Evolutionary conservation across 495 filamentous ascomycete genomes (phyloP).

Genomic region (Rostrohypoxylon terebratum): DNA sequence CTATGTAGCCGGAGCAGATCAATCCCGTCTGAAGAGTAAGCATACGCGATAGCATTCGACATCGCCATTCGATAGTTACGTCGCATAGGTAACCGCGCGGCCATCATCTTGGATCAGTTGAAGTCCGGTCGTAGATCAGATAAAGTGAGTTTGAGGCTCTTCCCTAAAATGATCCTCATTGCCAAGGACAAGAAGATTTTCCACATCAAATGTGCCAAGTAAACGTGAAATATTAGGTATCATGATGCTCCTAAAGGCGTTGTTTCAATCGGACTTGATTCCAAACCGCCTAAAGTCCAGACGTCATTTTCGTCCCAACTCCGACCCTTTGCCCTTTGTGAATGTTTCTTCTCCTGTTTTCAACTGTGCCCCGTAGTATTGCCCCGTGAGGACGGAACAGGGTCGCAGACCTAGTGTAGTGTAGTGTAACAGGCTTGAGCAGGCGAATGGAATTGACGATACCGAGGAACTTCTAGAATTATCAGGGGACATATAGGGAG

Average conservation of each 20-base stretch:
- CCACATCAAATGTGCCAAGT: conserved; percentile 24
- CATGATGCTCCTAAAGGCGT: conserved; percentile 3
- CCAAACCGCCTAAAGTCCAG: conserved; percentile 1
- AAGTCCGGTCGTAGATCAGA: conserved; percentile 3
- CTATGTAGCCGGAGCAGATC: conserved; percentile 16
- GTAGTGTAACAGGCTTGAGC: conserved; percentile 11
- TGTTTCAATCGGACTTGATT: conserved; percentile 26
- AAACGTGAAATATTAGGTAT: conserved; percentile 13
- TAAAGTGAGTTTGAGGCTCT: conserved; percentile 39
- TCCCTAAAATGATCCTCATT: conserved; percentile 29
- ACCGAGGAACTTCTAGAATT: conserved; percentile 38
- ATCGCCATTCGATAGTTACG: conserved; percentile 8
- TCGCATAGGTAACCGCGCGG: conserved; percentile 12
- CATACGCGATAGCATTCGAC: conserved; percentile 18
- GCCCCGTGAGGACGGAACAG: conserved; percentile 25
- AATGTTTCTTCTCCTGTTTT: conserved; percentile 42
- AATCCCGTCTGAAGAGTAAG: conserved; percentile 19
- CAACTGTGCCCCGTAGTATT: conserved; percentile 19
- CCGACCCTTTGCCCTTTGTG: conserved; percentile 21
- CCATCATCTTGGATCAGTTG: not conserved
- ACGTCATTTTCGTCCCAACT: conserved; percentile 45
- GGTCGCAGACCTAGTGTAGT: conserved; percentile 24
- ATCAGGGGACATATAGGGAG: conserved; percentile 19
- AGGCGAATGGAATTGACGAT: conserved; percentile 16
- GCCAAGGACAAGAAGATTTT: conserved; percentile 30